These are phyloP conservation scores for Phytophthora meadii DNA, from an alignment of 352 stramenopile genomes.

Conservation along the genomic window DNA sequence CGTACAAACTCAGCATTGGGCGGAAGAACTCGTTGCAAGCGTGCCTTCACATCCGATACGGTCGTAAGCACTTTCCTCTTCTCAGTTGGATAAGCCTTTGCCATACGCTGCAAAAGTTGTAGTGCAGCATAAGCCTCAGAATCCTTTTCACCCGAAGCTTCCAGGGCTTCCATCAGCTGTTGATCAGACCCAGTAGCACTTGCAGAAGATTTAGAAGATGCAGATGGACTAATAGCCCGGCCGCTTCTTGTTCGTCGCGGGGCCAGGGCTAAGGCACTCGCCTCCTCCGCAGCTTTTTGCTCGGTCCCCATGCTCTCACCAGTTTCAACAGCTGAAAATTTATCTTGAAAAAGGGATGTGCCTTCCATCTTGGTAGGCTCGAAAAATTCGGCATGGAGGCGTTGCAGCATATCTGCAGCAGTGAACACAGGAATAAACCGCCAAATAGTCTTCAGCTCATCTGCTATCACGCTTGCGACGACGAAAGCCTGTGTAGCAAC, in stretches of 20 bases:
- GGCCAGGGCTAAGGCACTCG: conserved; percentile 6
- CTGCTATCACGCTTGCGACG: conserved; percentile 80
- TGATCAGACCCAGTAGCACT: conserved; percentile 26
- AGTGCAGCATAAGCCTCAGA: conserved; percentile 66
- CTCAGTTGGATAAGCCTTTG: conserved; percentile 55
- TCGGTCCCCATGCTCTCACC: conserved; percentile 17
- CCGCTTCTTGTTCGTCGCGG: conserved; percentile 48
- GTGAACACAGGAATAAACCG: conserved; percentile 85
- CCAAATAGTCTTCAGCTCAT: conserved; percentile 69
- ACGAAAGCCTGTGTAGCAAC: conserved; percentile 77
- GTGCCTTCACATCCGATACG: conserved; percentile 41
- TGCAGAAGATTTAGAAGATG: conserved; percentile 6
- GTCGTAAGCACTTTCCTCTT: conserved; percentile 63
- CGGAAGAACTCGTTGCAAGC: conserved; percentile 52
- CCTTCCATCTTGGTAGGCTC: conserved; percentile 60
- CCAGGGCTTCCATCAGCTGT: conserved; percentile 45
- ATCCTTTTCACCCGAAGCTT: conserved; percentile 31
- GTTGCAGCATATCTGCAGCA: conserved; percentile 81
- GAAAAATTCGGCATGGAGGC: conserved; percentile 82
- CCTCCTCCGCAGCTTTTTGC: conserved; percentile 7
- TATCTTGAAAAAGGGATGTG: conserved; percentile 76
- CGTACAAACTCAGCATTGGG: conserved; percentile 74
- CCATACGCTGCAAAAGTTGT: conserved; percentile 63
- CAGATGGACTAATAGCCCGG: conserved; percentile 28
- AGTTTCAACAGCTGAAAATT: conserved; percentile 48